A percentile compares a stretch with the other conserved stretches of the same genome.
phyloP scores from a whole-genome alignment of 371 early-diverging fungal genomes.

The Coemansia sp. region DNA sequence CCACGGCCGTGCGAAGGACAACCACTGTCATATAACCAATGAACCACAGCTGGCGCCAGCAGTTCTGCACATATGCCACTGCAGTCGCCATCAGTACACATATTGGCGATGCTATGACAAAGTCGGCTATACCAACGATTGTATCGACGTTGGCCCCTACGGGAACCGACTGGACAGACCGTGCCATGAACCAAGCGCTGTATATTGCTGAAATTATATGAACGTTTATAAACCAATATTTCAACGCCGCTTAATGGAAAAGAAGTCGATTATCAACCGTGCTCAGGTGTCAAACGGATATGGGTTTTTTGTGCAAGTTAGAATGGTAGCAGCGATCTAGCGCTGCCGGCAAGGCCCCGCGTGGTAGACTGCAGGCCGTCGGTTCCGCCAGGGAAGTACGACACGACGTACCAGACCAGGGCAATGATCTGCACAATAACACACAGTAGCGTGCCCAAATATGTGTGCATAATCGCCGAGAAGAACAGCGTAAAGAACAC shows the following conservation, averaged over 20 bases:
- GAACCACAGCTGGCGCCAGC: conserved; percentile 8
- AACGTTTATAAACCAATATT: background rate
- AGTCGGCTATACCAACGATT: background rate
- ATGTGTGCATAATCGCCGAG: conserved; percentile 52
- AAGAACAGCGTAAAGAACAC: conserved; percentile 57
- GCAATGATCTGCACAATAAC: conserved; percentile 55
- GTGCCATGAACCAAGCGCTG: conserved; percentile 1
- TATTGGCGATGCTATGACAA: conserved; percentile 6
- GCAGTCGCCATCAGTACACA: conserved; percentile 11
- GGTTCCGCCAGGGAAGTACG: conserved; percentile 59
- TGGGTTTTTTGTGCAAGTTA: conserved; percentile 4
- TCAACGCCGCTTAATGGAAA: background rate
- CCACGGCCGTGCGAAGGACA: background rate
- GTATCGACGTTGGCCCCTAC: conserved; percentile 41
- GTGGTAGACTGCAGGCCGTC: conserved; percentile 48
- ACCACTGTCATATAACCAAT: conserved; percentile 5
- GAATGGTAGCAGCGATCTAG: conserved; percentile 44
- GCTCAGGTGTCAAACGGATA: too few relatives aligned
- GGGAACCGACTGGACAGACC: background rate
- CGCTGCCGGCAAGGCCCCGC: conserved; percentile 34
- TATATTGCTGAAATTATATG: background rate
- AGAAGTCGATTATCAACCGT: background rate
- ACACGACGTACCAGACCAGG: conserved; percentile 58
- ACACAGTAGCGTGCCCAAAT: conserved; percentile 53
- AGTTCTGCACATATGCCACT: conserved; percentile 1